phyloP scores from a whole-genome alignment of 192 early-diverging fungal species.

The Geosiphon pyriformis region DNA sequence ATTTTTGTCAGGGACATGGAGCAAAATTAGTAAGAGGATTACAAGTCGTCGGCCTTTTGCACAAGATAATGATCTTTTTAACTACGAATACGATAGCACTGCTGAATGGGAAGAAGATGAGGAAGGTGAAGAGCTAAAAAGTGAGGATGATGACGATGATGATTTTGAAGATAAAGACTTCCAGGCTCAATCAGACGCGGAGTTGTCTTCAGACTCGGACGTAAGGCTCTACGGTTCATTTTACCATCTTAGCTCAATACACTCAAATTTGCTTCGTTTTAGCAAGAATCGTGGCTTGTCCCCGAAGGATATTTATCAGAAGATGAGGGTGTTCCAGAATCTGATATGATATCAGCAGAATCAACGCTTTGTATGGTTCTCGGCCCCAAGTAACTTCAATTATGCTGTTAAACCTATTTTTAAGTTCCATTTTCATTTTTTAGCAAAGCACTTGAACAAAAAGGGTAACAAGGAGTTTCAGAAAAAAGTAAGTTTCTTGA shows the following conservation, averaged over 20 bases:
- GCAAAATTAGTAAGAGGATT: conserved; percentile 50
- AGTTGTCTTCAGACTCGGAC: background rate
- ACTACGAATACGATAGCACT: conserved; percentile 87
- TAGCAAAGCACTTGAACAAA: too few relatives aligned
- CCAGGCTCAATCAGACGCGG: conserved; percentile 37
- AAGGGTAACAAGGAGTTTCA: too few relatives aligned
- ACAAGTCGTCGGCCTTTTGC: conserved; percentile 56
- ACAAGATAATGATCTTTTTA: conserved; percentile 53
- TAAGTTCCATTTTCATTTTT: too few relatives aligned
- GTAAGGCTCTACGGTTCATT: background rate
- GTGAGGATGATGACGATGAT: conserved; percentile 75
- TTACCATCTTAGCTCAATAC: background rate
- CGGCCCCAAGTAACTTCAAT: background rate
- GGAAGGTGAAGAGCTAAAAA: conserved; percentile 79
- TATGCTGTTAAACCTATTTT: too few relatives aligned
- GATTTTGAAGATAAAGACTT: conserved; percentile 49
- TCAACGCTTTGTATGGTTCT: background rate
- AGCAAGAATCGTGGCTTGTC: conserved; percentile 71
- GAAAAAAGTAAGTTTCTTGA: background rate
- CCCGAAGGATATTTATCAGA: conserved; percentile 85
- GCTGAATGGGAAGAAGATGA: conserved; percentile 89
- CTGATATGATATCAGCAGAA: background rate
- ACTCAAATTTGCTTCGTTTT: background rate
- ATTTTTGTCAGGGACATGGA: conserved; percentile 64
- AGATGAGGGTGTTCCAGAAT: conserved; percentile 49